These are phyloP conservation scores for Vigna radiata DNA, from an alignment of 306 rosid genomes.

Conservation along the genomic window DNA sequence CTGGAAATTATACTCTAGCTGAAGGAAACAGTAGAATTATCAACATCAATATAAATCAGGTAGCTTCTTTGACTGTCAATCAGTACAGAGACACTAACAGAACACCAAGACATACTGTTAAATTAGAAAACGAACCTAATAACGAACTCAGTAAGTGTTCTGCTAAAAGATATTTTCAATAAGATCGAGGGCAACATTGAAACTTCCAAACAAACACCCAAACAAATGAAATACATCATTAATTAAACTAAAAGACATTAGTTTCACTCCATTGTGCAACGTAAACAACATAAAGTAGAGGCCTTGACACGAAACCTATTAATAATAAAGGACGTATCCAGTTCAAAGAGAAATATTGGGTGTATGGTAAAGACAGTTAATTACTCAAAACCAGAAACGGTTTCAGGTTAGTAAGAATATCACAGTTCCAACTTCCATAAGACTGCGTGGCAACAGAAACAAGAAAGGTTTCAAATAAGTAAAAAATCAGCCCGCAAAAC, in stretches of 20 bases:
- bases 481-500: neutral
- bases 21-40: conserved; percentile 30
- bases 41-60: conserved; percentile 24
- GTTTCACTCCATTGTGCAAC: neutral
- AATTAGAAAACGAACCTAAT: neutral
- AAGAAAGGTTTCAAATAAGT: neutral
- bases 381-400: neutral
- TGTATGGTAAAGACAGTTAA: neutral
- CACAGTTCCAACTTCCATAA: neutral
- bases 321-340: neutral
- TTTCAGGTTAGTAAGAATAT: neutral
- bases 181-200: neutral
- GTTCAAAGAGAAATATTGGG: neutral
- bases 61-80: neutral
- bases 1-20: conserved; percentile 37
- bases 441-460: neutral
- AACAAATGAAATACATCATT: neutral
- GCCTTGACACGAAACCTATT: neutral
- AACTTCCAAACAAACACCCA: neutral
- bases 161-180: neutral
- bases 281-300: neutral
- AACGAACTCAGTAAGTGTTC: conserved; percentile 1
- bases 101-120: too few relatives aligned
- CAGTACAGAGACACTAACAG: neutral
- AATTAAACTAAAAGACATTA: conserved; percentile 3